Percentiles rank a stretch among this genome's conserved stretches.
Evolutionary conservation across 176 grass and related monocot genomes (phyloP).

Genomic region (Cenchrus fungigraminus): DNA sequence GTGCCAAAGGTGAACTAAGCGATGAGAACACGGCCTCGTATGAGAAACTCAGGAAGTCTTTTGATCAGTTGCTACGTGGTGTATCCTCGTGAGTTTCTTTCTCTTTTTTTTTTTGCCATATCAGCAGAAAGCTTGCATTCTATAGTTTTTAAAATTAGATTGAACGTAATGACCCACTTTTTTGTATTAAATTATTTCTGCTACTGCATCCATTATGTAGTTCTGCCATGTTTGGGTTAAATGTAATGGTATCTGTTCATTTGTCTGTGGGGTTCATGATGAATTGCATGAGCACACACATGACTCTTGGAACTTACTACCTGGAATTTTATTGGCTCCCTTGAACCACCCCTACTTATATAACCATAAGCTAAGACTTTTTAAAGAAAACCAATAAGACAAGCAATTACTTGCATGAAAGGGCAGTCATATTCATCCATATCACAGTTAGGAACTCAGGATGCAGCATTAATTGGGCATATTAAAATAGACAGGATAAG

Average conservation of each 20-base stretch:
- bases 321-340: constrained; percentile 13
- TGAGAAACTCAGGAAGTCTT: constrained; percentile 95
- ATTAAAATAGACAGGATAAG: not conserved
- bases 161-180: constrained; percentile 1
- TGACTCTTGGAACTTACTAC: constrained; percentile 31
- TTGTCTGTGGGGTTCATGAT: constrained; percentile 18
- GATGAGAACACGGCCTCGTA: constrained; percentile 90
- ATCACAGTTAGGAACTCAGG: not conserved
- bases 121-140: constrained; percentile 18
- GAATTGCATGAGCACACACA: not conserved
- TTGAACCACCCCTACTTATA: not conserved
- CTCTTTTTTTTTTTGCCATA: not conserved
- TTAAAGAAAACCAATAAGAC: not conserved
- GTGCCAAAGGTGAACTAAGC: constrained; percentile 94
- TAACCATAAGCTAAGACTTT: not conserved
- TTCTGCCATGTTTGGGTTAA: constrained; percentile 34
- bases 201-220: not conserved
- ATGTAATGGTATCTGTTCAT: constrained; percentile 7
- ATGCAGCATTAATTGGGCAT: constrained; percentile 1
- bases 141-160: constrained; percentile 13
- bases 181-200: not conserved
- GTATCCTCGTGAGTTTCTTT: constrained; percentile 80
- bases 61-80: constrained; percentile 91
- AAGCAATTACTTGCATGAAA: not conserved
- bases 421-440: not conserved